phyloP scores from a whole-genome alignment of 2,329 filamentous ascomycete genomes.

The Ophioceras dolichostomum region DNA sequence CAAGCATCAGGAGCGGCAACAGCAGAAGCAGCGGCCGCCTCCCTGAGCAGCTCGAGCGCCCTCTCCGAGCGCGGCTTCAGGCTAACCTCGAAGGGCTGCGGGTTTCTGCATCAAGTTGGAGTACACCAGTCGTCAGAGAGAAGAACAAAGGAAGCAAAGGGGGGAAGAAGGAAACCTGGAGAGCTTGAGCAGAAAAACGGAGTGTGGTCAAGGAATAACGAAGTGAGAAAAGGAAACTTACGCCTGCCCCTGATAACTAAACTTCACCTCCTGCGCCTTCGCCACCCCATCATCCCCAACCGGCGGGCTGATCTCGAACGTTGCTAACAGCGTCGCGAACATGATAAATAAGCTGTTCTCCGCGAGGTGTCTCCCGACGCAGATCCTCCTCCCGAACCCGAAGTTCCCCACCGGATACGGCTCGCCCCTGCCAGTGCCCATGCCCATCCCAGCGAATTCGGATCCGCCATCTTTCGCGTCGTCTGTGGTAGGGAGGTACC shows the following conservation, averaged over 20 bases:
- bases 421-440: constrained; percentile 9
- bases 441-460: background rate
- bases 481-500: constrained; percentile 12
- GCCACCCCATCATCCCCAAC: constrained; percentile 8
- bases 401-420: constrained; percentile 19
- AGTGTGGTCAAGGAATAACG: no score
- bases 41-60: background rate
- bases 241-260: constrained; percentile 15
- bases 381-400: constrained; percentile 32
- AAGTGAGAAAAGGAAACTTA: constrained; percentile 4
- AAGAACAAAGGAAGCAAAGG: background rate
- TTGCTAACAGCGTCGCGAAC: constrained; percentile 20
- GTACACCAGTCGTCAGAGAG: no score
- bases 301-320: constrained; percentile 12
- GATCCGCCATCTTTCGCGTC: constrained; percentile 8
- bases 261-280: constrained; percentile 11
- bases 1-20: no score
- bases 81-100: background rate
- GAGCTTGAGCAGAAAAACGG: no score
- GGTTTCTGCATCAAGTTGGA: no score
- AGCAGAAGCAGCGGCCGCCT: background rate
- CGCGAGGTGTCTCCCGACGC: constrained; percentile 30
- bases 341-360: constrained; percentile 31
- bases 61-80: background rate
- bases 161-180: background rate